Base-by-base conservation (phyloP, 1,284 basidiomycete species). In the Peniophora sp. region DNA sequence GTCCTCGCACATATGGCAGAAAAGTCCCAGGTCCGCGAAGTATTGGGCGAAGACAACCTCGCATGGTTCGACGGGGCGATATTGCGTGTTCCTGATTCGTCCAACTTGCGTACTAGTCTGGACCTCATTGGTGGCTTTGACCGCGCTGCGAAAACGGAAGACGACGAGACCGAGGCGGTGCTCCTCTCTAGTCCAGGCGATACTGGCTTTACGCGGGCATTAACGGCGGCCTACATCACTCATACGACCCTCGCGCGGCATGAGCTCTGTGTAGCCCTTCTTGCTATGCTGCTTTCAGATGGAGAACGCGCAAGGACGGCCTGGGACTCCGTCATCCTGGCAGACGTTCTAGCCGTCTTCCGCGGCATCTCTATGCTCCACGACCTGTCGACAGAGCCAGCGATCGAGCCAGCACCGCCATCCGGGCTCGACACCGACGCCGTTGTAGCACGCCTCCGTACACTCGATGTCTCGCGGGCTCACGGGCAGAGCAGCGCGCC, bases 261-360 rank as follows among this genome's bases (percentile, higher is more conserved):
- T 60, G 84, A 88, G 50, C 70, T 90, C 24, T 79, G 78, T 53
- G 66, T 87, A 6, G 73, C 79, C 8, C 67, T 91, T 48, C 66
- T 87, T 49, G 73, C 75, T n/a, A 64, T 89, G 24, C 69, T 89
- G n/a, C 70, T 86, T 49, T 72, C 81, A 5, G 77, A 82, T 22
- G 75, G 81, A 27, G 67, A 87, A 17, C 37, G 18, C n/a, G 18
- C 37, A 15, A 5, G 37, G 5, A 64, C 68, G 32, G 64, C 70
- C 32, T 87, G 83, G 80, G 80, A 85, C 58, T 76, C 81, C 22
- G 69, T 77, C 15, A 59, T 88, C 27, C 65, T 90, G 24, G 80
- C 80, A 12, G 86, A 90, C 60, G 74, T 87, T 23, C 84, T 90
- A 61, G 83, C 83, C 12, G 78, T 88, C n/a, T 89, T 86, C 59